Percentiles rank a stretch among this genome's conserved stretches.
Conservation (phyloP, 495 filamentous ascomycete species). For the Niebla homalea region DNA sequence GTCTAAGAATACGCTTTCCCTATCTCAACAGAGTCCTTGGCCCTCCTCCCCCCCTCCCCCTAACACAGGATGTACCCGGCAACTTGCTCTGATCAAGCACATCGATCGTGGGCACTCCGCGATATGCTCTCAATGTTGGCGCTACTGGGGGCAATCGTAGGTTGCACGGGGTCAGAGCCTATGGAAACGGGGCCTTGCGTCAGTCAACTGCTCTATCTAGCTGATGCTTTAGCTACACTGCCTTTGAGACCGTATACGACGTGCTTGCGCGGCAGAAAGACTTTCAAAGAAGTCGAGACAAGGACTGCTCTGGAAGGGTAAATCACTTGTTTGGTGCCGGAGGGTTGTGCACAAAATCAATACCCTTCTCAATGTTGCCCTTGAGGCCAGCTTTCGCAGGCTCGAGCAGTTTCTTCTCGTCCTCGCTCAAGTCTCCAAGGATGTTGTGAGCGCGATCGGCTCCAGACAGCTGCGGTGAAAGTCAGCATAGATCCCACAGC, state of each 20-base stretch:
- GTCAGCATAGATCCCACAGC: slow-evolving; percentile 17
- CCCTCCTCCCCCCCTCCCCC: not conserved
- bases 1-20: not conserved
- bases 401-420: slow-evolving; percentile 79
- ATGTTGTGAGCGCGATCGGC: slow-evolving; percentile 72
- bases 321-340: slow-evolving; percentile 49
- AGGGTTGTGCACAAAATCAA: slow-evolving; percentile 78
- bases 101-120: not conserved
- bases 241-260: not conserved
- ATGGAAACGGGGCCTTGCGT: not conserved
- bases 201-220: slow-evolving; percentile 9
- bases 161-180: slow-evolving; percentile 9
- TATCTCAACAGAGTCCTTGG: no score
- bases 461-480: slow-evolving; percentile 53
- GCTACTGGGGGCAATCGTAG: no score
- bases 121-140: no score
- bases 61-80: no score
- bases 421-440: slow-evolving; percentile 54
- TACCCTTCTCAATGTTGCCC: slow-evolving; percentile 86
- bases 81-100: no score
- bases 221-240: slow-evolving; percentile 6
- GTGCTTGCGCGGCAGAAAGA: no score
- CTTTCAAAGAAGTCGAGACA: not conserved
- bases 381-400: slow-evolving; percentile 60
- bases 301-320: slow-evolving; percentile 15